These are phyloP conservation scores for Fusarium sp. DNA, from an alignment of 2,329 filamentous ascomycete species.

Conservation along the genomic window DNA sequence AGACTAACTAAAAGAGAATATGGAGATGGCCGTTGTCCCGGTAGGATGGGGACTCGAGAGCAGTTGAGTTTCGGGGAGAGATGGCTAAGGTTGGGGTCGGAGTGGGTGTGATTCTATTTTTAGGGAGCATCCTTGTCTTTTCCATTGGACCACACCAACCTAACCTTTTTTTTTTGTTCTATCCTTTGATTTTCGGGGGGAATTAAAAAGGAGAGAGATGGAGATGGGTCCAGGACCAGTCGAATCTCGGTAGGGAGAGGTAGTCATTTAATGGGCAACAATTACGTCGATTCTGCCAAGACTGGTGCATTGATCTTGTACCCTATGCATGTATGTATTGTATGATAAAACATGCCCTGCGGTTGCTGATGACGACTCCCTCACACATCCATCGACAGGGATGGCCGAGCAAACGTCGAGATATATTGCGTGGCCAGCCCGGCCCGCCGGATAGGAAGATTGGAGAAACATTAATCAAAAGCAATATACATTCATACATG, in stretches of 20 bases:
- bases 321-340: not conserved
- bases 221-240: not conserved
- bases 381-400: conserved; percentile 7
- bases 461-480: not conserved
- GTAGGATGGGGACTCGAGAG: conserved; percentile 18
- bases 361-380: conserved; percentile 28
- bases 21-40: conserved; percentile 7
- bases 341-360: not conserved
- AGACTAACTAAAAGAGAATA: conserved; percentile 9
- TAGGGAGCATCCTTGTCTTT: conserved; percentile 15
- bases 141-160: conserved; percentile 19
- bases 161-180: not conserved
- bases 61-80: not conserved
- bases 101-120: conserved; percentile 33
- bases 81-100: not conserved
- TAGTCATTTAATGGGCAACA: conserved; percentile 2
- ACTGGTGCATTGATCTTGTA: not conserved
- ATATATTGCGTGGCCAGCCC: not conserved
- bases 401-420: not conserved
- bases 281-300: not conserved
- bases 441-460: not conserved
- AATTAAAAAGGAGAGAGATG: not conserved
- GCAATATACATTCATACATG: not conserved
- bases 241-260: conserved; percentile 11
- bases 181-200: not conserved